Evolutionary conservation across 108 stramenopile species (phyloP), one percentile per base, ranked within the genome.

Genomic region (Skeletonema tropicum): DNA sequence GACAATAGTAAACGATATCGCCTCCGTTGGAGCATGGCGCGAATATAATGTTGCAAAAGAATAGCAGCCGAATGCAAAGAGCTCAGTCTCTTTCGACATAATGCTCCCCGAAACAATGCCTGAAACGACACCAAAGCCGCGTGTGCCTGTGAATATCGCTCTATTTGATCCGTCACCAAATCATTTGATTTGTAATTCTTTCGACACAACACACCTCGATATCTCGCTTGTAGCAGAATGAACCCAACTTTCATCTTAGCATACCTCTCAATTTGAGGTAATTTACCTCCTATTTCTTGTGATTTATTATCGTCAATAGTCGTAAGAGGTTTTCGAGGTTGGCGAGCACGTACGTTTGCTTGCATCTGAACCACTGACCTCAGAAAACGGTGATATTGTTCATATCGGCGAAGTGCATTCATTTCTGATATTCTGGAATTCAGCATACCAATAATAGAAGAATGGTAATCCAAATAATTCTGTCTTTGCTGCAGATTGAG

Each of bases 381-480:
- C 17, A 60, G 31, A 29, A 25, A 70, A 7, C 57, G 36, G 15
- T 70, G 59, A 14, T 70, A 70, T 58, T 70, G 26, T 9, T 30
- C 13, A 45, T 38, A 42, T 14, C 55, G 33, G 29, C 36, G 69
- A 14, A 70, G 36, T 6, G 42, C 42, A 15, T 58, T 60, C 2
- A 70, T 45, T 29, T 41, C 58, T 33, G 52, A 70, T 60, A 70
- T 15, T 41, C 58, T 39, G 36, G 69, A 60, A 26, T 26, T 26
- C 2, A 60, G 69, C 59, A 70, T 8, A 38, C 41, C 35, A 23
- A 70, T 39, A 17, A 70, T 60, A 26, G 69, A 39, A 60, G 59
- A 70, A 36, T 60, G 41, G 29, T 70, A 70, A 30, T 70, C 69
- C 58, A 42, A 60, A 35, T 70, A 70, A 30, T 70, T 70, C 25